phyloP scores from a whole-genome alignment of 805 yeast species.

The Metschnikowia picachoensis region DNA sequence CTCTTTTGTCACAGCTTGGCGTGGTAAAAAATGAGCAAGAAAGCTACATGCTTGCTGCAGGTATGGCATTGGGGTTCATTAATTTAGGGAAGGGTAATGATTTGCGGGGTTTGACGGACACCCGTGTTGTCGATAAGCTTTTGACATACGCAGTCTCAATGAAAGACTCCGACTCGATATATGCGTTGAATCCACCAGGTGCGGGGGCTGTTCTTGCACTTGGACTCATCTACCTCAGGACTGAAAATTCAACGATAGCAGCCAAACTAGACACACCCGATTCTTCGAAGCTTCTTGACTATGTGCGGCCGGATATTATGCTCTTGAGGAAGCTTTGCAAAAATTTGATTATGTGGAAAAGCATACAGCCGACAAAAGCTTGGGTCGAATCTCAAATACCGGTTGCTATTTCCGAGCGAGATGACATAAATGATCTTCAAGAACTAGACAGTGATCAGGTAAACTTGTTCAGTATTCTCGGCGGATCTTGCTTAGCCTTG shows the following conservation, averaged over 20 bases:
- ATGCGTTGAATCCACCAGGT: constrained; percentile 57
- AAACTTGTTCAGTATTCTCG: constrained; percentile 58
- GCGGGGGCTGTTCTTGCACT: constrained; percentile 78
- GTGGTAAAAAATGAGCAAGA: constrained; percentile 63
- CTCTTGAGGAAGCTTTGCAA: constrained; percentile 60
- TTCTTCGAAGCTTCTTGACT: constrained; percentile 57
- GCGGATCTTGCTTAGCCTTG: constrained; percentile 72
- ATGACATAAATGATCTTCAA: constrained; percentile 19
- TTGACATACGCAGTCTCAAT: constrained; percentile 54
- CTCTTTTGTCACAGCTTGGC: constrained; percentile 65
- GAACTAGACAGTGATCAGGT: constrained; percentile 56
- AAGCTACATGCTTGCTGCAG: constrained; percentile 83
- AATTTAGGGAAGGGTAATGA: constrained; percentile 74
- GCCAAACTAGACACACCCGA: constrained; percentile 56
- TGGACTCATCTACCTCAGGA: constrained; percentile 66
- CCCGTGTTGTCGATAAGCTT: constrained; percentile 58
- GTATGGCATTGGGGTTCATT: constrained; percentile 80
- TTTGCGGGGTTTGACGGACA: constrained; percentile 55
- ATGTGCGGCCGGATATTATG: constrained; percentile 74
- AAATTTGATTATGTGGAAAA: constrained; percentile 70
- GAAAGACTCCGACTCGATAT: constrained; percentile 59
- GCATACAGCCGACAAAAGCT: constrained; percentile 41
- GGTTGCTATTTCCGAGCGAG: constrained; percentile 29
- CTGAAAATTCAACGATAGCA: constrained; percentile 59
- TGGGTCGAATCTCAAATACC: constrained; percentile 68